Base-by-base conservation (phyloP, 2,329 filamentous ascomycete species). In the Bipolaris zeicola region DNA sequence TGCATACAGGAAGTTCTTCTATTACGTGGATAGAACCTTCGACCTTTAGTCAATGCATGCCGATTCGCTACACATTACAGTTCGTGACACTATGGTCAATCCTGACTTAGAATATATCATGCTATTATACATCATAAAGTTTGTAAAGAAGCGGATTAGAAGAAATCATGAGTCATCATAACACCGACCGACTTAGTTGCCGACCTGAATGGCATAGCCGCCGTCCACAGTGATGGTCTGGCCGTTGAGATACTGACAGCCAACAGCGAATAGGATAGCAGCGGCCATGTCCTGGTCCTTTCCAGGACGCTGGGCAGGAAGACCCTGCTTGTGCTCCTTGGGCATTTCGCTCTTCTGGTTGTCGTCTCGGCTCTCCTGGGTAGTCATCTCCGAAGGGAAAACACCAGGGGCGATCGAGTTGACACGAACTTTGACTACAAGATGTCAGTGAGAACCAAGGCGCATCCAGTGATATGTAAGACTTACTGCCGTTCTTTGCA, bases 231-330 rank as follows among this genome's bases (percentile, higher is more conserved):
- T 76, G 20, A 83, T 70, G 1, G 76, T 79, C 68, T 70, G 70
- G 6, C 81, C 81, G 56, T 83, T 83, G 11, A 82, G 67, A 59
- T 82, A 83, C 63, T 80, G 80, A 62, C 76, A 81, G 31, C 65
- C 74, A n/a, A 79, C 81, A 16, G 79, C 75, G 58, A 83, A 87
- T 24, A 88, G 69, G 3, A 87, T 78, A 0, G 82, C 82, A 39
- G 80, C 79, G 0, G 82, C 84, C 79, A 87, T 87, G 65, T 87
- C 85, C 31, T 81, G 71, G 60, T 87, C 85, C 24, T 83, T 81
- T 0, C 85, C 85, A 0, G 83, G 83, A 41, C 82, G 67, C 56
- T 75, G 74, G 5, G 82, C 80, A 6, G 83, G 81, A 47, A 83
- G 74, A 47, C 80, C 81, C 51, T 76, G 78, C 67, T 81, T 83